phyloP scores from a whole-genome alignment of 2,329 filamentous ascomycete genomes.

The Colletotrichum aenigma region DNA sequence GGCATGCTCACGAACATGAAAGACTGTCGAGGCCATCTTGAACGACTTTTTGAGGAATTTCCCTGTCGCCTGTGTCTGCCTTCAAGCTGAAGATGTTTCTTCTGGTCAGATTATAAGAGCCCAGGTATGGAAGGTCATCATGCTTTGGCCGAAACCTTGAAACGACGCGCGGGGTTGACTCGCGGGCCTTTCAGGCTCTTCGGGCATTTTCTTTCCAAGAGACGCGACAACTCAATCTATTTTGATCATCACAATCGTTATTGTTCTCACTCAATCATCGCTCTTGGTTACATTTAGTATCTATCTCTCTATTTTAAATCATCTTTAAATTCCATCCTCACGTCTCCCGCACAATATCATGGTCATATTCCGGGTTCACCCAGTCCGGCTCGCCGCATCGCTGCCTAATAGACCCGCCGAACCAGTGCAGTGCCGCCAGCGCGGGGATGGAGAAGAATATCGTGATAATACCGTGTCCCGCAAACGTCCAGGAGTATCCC shows the following conservation, averaged over 20 bases:
- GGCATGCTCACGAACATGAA: neutral
- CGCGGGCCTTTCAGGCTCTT: neutral
- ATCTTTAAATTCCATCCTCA: neutral
- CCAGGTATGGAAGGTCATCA: neutral
- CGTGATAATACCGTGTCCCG: constrained; percentile 50
- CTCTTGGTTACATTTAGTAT: neutral
- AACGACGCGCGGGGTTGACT: neutral
- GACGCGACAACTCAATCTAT: neutral
- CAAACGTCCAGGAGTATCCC: constrained; percentile 57
- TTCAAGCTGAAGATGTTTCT: neutral
- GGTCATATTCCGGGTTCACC: constrained; percentile 48
- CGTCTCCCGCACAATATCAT: neutral
- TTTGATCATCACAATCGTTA: neutral
- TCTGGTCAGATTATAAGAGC: neutral
- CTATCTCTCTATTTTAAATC: neutral
- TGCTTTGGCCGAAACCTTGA: neutral
- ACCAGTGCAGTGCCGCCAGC: constrained; percentile 42
- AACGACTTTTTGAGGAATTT: accelerated
- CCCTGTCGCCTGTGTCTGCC: neutral
- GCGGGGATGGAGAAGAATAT: constrained; percentile 40
- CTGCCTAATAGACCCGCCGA: constrained; percentile 38
- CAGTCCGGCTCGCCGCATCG: constrained; percentile 42
- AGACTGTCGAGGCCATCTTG: neutral
- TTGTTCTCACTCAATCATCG: too few relatives aligned
- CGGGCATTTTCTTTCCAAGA: neutral